Percentiles rank a stretch among this genome's conserved stretches.
Evolutionary conservation across 2,329 filamentous ascomycete species (phyloP).

Genomic region (Hypoxylon rubiginosum): DNA sequence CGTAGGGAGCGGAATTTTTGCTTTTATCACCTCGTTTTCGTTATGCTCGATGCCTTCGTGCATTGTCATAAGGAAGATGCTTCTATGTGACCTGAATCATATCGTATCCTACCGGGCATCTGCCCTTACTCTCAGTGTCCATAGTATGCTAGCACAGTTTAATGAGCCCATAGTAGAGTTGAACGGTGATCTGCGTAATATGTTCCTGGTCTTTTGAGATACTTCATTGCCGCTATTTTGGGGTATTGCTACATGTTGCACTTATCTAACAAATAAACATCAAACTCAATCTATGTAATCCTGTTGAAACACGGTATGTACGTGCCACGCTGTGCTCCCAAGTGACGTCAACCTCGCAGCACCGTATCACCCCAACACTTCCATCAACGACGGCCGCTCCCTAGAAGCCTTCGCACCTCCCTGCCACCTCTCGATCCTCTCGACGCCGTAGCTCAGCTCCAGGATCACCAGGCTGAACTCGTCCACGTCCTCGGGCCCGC

Average conservation of each 20-base stretch:
- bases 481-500: constrained; percentile 39
- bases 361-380: neutral
- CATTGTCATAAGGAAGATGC: constrained; percentile 38
- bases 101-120: neutral
- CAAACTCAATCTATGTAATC: no score
- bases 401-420: constrained; percentile 26
- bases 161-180: no score
- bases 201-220: no score
- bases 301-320: neutral
- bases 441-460: constrained; percentile 37
- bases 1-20: constrained; percentile 55
- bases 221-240: no score
- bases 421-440: constrained; percentile 40
- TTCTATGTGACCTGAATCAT: neutral
- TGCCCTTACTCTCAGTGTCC: no score
- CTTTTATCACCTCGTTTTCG: constrained; percentile 40
- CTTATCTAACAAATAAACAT: no score
- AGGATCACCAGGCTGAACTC: constrained; percentile 38
- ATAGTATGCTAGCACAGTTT: neutral
- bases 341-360: neutral
- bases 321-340: neutral
- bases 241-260: no score
- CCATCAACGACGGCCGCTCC: neutral
- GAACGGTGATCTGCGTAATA: no score
- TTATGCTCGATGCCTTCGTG: constrained; percentile 33